Evolutionary conservation across 2,329 filamentous ascomycete genomes (phyloP), one percentile per base, ranked within the genome.

Genomic region (Whalleya microplaca): DNA sequence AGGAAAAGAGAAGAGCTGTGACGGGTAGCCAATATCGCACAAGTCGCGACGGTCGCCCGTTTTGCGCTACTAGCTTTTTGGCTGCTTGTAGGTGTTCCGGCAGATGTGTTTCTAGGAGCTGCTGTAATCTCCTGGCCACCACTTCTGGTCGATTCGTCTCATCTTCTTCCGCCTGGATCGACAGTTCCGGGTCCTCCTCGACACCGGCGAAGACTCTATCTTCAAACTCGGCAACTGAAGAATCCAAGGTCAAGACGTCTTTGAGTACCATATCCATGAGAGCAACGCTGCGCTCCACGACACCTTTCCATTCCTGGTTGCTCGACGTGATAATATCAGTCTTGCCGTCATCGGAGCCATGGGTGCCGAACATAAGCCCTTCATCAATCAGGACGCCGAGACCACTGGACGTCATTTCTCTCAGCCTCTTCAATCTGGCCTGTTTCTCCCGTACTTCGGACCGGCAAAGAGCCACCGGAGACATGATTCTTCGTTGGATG

Each of bases 21-120:
- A 85, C 83, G 1, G 93, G 92, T 4, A 97, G 79, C 95, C 95
- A 99, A 74, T 96, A 98, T 46, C 95, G 86, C 2, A 96, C 80
- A 4, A 95, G 67, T 41, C 78, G 77, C 3, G 89, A 86, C 0
- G 95, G 95, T 20, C 88, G 87, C 7, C 94, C 93, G 69, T 94
- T 88, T 50, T 85, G 75, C 23, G 73, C 72, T 2, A 88, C 83
- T 2, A 89, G 73, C 0, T 72, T 69, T 41, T 78, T 76, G 56
- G 89, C 87, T 40, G 80, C 79, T 8, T 72, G 68, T 2, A 82
- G 75, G 66, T 97, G 91, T 14, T 80, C 77, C 0, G 90, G 90
- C 2, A 98, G 76, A 16, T 88, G 83, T 7, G 80, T 73, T 46
- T 85, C 78, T 5, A 98, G 84, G 19, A 98, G 84, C 41, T 82